A percentile compares a stretch with the other conserved stretches of the same genome.
Evolutionary conservation across 2,329 filamentous ascomycete genomes (phyloP).

Genomic region (Cryoendolithus antarcticus): DNA sequence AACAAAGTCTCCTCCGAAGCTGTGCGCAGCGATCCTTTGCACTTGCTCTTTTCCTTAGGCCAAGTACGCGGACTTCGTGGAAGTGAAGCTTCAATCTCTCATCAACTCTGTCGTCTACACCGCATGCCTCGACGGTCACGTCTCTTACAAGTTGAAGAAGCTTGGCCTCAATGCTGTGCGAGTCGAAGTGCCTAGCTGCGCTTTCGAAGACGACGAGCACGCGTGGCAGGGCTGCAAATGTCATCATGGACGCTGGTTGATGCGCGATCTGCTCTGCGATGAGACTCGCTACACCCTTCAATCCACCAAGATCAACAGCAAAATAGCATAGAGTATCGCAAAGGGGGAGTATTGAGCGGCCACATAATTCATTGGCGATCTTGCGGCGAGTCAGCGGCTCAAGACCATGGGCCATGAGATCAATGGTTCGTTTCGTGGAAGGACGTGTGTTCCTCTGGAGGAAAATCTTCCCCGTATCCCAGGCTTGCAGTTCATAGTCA

Average conservation of each 20-base stretch:
- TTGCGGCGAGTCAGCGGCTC: conserved; percentile 3
- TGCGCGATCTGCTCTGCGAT: conserved; percentile 11
- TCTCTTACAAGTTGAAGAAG: conserved; percentile 2
- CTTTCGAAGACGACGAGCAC: conserved; percentile 17
- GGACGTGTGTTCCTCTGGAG: background rate
- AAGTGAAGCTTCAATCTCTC: conserved; percentile 3
- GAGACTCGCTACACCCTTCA: conserved; percentile 11
- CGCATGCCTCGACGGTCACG: too few species aligned
- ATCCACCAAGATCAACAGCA: conserved; percentile 15
- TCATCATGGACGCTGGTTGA: conserved; percentile 7
- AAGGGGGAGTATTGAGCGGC: conserved; percentile 11
- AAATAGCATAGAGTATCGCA: conserved; percentile 18
- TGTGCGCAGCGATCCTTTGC: conserved; percentile 1
- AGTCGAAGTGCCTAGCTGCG: conserved; percentile 11
- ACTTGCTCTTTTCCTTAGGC: conserved; percentile 3
- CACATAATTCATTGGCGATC: conserved; percentile 9
- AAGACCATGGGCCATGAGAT: conserved; percentile 1
- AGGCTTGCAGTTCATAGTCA: background rate
- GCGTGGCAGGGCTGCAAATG: conserved; percentile 8
- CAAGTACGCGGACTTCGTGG: conserved; percentile 8
- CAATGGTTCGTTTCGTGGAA: conserved; percentile 2
- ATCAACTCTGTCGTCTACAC: too few species aligned
- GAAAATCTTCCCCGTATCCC: background rate
- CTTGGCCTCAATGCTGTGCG: conserved; percentile 5
- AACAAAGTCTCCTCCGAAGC: conserved; percentile 1